Conservation (phyloP, 768 basidiomycete genomes). For the Hortiboletus flavorubellus region DNA sequence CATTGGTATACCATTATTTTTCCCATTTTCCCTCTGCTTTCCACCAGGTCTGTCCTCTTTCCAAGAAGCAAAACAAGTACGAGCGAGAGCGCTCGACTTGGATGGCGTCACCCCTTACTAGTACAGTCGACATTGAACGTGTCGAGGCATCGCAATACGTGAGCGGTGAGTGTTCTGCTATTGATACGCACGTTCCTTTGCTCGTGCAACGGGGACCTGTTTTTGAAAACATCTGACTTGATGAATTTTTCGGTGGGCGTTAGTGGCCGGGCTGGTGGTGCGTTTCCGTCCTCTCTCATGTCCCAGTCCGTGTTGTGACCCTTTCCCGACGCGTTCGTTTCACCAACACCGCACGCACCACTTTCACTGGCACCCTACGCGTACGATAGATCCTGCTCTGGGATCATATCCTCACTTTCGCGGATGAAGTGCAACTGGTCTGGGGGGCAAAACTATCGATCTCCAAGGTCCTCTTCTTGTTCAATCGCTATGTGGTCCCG, state of each 20-base stretch:
- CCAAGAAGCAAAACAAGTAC: neutral
- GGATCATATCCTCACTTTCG: conserved; percentile 34
- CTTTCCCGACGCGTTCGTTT: neutral
- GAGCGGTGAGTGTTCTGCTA: conserved; percentile 17
- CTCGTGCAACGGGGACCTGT: neutral
- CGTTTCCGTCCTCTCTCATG: neutral
- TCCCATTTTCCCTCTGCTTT: neutral
- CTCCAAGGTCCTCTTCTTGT: conserved; percentile 33
- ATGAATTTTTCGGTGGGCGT: neutral
- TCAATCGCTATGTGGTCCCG: conserved; percentile 35
- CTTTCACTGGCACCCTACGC: neutral
- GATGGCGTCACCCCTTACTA: conserved; percentile 6
- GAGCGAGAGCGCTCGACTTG: neutral
- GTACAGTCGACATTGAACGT: neutral
- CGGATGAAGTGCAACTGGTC: conserved; percentile 32
- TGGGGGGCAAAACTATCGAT: conserved; percentile 29
- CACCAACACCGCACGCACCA: neutral
- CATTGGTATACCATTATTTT: neutral
- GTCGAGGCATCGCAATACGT: conserved; percentile 23
- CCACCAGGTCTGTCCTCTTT: neutral
- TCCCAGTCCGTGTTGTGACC: neutral
- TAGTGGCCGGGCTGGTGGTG: conserved; percentile 28
- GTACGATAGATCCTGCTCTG: conserved; percentile 29
- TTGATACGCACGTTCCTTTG: neutral
- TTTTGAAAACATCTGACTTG: neutral